Base-by-base conservation (phyloP, 1,284 basidiomycete genomes). In the Spongispora temasekensis region DNA sequence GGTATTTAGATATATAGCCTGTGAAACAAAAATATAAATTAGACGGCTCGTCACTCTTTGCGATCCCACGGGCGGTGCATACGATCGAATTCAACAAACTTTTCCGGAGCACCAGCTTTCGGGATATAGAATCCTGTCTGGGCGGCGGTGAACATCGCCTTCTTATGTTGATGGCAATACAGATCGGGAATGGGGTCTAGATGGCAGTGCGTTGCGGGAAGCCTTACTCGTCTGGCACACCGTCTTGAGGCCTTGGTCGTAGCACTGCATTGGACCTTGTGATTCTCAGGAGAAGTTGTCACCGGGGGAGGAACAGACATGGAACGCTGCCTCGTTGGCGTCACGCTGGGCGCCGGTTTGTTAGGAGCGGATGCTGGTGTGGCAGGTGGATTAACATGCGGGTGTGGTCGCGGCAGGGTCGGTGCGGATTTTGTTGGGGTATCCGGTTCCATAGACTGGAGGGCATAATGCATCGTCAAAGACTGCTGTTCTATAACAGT, bases 1-100 rank as follows among this genome's bases (percentile, higher is more conserved):
- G 73, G 69, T 91, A 90, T 21, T 75, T 66, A 7, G 89, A 87
- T 65, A 93, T 88, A 79, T 84, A 92, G 63, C 85, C 90, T 91
- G 59, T 65, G 55, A 61, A 70, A 60, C 32, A 28, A 55, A 31
- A 21, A 40, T 28, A 19, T 21, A 28, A 55, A 61, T 71, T 57
- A 73, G 61, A 62, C 42, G 50, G 55, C 28, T 4, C 19, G 21
- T 52, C 34, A 37, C 52, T 58, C 40, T 46, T 17, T 10, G 55
- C 3, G 42, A 53, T 44, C 56, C 53, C 4, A 25, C 59, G 55
- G 55, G 40, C 23, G 44, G n/a, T 21, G 54, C 74, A 68, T 71
- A 73, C 89, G 80, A 59, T 77, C 77, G 67, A 89, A 91, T 37
- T 81, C 75, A 15, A 90, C 77, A 78, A 81, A 88, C 53, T 75